These are phyloP conservation scores for Argentina anserina DNA, from an alignment of 306 rosid species.

Conservation along the genomic window DNA sequence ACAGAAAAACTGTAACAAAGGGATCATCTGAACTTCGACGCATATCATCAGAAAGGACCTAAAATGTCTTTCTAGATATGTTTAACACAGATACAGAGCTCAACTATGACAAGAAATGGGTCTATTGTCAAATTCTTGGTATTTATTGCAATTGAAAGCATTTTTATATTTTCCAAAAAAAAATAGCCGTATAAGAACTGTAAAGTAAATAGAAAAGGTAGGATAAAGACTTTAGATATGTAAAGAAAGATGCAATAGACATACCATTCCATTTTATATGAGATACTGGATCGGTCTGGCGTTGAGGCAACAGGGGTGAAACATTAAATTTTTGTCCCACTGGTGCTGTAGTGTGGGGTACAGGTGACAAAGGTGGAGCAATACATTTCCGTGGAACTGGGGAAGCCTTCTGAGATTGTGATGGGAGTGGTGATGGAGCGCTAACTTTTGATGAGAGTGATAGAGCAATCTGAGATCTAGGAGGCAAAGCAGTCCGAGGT, in stretches of 20 bases:
- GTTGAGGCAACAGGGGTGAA: not conserved
- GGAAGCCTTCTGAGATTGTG: not conserved
- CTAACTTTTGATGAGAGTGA: not conserved
- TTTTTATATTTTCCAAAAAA: not conserved
- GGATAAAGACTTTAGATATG: not conserved
- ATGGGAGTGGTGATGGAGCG: not conserved
- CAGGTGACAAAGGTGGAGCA: not conserved
- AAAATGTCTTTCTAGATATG: not conserved
- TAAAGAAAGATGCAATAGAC: not conserved
- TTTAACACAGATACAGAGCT: not conserved
- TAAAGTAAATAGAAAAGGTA: not conserved
- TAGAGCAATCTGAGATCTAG: not conserved
- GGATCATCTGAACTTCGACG: not conserved
- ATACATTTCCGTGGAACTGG: not conserved
- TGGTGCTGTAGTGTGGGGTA: not conserved
- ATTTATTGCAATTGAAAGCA: not conserved
- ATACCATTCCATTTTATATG: slow-evolving; percentile 24
- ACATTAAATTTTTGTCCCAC: not conserved
- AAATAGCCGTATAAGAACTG: not conserved
- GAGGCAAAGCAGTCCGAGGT: not conserved
- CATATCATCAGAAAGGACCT: not conserved
- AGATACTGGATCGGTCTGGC: not conserved
- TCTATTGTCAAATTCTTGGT: not conserved
- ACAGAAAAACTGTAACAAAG: not conserved
- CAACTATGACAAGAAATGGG: not conserved